Base-by-base conservation (phyloP, 257 asterid species). In the Nicotiana tabacum region DNA sequence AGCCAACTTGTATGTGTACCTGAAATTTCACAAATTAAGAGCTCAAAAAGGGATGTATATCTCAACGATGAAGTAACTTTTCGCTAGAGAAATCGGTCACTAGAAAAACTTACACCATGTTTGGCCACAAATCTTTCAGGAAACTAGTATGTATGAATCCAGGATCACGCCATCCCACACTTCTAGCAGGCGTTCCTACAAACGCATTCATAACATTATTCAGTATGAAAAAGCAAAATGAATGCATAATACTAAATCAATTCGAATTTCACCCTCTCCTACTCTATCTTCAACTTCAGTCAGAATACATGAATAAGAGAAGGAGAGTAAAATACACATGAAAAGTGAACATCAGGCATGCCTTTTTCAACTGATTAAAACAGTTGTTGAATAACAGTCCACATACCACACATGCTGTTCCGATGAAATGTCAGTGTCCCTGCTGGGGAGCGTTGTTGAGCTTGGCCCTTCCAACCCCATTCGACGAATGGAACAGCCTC, bases 131-230 rank as follows among this genome's bases (percentile, higher is more conserved):
- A 78, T 94, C 88, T 85, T 91, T 93, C 61, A 95, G 90, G 91
- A 95, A 95, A 88, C 97, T 92, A 8, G 98, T 95, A 51, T 95
- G 98, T 66, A 95, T 90, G 88, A 90, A 95, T 76, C 99, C 99
- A 81, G 99, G 99, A 86, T 95, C 92, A 29, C 98, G 97, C 98
- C 99, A 95, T 29, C 99, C 98, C 30, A 95, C 96, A 18, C 96
- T 91, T 58, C 97, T 87, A 13, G 99, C 99, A 43, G 98, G 99
- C 29, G 98, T 61, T 79, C 99, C 98, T 95, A 39, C 68, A 81
- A 51, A 29, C 1, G 1, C 4, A 0, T 7, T 74, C 43, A 13
- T 74, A 13, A 7, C 57, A 74, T 74, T 24, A 48, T 48, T 21
- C 60, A 21, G 6, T 43, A 43, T 9, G 35, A 29, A 62, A 70